Conservation (phyloP, 495 filamentous ascomycete species). For the Cenococcum geophilum region DNA sequence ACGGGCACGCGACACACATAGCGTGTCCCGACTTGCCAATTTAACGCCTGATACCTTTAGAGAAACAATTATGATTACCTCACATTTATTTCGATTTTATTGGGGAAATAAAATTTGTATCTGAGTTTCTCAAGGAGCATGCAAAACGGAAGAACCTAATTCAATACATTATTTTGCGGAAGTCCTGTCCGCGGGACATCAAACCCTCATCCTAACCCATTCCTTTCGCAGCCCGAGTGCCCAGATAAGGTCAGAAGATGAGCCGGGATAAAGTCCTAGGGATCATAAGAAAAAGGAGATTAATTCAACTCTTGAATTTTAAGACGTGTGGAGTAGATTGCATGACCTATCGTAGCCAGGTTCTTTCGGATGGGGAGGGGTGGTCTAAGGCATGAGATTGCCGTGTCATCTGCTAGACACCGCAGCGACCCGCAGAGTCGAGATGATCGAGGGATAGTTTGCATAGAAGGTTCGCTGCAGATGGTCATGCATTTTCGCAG, state of each 20-base stretch:
- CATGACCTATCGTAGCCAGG: not conserved
- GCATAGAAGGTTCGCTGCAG: conserved; percentile 9
- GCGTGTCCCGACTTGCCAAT: no score
- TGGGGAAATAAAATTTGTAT: no score
- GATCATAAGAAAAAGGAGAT: not conserved
- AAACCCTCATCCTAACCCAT: not conserved
- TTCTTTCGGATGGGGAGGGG: not conserved
- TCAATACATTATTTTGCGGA: not conserved
- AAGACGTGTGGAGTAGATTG: not conserved
- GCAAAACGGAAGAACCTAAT: no score
- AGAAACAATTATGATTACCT: no score
- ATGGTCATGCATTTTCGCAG: conserved; percentile 3
- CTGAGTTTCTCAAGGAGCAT: no score
- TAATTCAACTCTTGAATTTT: not conserved
- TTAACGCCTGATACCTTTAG: no score
- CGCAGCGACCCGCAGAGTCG: conserved; percentile 1
- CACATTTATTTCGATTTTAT: no score
- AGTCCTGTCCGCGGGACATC: not conserved
- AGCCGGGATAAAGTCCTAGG: not conserved
- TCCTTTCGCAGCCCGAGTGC: not conserved
- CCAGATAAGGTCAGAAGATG: conserved; percentile 7
- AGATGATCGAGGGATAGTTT: not conserved
- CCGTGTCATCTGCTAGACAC: not conserved
- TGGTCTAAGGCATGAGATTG: not conserved
- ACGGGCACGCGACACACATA: no score